Percentiles rank a stretch among this genome's conserved stretches.
Evolutionary conservation across 805 yeast genomes (phyloP).

Genomic region (Pichia heedii): DNA sequence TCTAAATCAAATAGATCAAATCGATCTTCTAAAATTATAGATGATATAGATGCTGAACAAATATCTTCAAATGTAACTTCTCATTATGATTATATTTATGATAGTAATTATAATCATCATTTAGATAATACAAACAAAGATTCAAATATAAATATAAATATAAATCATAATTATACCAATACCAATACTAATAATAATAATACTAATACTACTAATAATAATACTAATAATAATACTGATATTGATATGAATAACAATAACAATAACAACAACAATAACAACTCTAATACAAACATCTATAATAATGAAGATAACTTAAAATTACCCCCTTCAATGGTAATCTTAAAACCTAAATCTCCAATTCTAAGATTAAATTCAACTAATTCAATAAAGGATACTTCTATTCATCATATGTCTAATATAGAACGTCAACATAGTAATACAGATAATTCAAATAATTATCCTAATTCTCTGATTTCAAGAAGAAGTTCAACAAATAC

Average conservation of each 20-base stretch:
- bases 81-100: slow-evolving; percentile 18
- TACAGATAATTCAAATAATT: slow-evolving; percentile 1
- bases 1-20: background rate
- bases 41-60: background rate
- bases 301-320: slow-evolving; percentile 10
- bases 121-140: too few relatives aligned
- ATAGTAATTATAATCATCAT: slow-evolving; percentile 7
- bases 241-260: slow-evolving; percentile 6
- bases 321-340: slow-evolving; percentile 28
- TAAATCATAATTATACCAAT: background rate
- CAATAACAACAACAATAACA: background rate
- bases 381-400: slow-evolving; percentile 18
- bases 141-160: background rate
- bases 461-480: slow-evolving; percentile 10
- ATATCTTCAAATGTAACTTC: too few relatives aligned
- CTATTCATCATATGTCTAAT: slow-evolving; percentile 10
- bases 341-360: slow-evolving; percentile 27
- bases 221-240: too few relatives aligned
- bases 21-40: slow-evolving; percentile 5
- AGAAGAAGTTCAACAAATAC: slow-evolving; percentile 16
- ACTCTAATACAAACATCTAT: background rate
- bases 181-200: too few relatives aligned
- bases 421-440: slow-evolving; percentile 11
- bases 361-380: slow-evolving; percentile 26
- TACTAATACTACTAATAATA: too few relatives aligned